A percentile compares a stretch with the other conserved stretches of the same genome.
Evolutionary conservation across 2,329 filamentous ascomycete species (phyloP).

Genomic region (Exophiala lecanii-corni): DNA sequence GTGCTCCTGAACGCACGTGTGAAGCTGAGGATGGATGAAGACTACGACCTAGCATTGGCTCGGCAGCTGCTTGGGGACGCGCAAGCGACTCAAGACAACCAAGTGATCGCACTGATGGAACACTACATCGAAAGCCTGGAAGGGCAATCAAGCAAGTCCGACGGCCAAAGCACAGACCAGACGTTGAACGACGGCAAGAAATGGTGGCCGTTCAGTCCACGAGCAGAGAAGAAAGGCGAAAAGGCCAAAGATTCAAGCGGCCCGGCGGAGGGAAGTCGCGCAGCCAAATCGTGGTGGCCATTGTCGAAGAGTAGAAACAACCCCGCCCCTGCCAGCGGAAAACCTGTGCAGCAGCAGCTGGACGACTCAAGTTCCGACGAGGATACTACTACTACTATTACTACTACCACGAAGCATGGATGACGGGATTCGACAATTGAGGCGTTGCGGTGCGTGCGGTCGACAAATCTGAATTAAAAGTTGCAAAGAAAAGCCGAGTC

Average conservation of each 20-base stretch:
- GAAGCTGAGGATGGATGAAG: background rate
- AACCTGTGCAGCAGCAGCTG: slow-evolving; percentile 1
- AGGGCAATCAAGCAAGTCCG: slow-evolving; percentile 2
- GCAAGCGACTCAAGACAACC: slow-evolving; percentile 1
- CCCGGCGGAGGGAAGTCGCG: background rate
- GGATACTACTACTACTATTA: too few relatives aligned
- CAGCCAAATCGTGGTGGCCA: slow-evolving; percentile 2
- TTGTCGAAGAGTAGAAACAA: slow-evolving; percentile 2
- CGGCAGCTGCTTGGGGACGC: background rate
- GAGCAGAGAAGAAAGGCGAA: background rate
- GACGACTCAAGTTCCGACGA: slow-evolving; percentile 1
- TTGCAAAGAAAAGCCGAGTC: too few relatives aligned
- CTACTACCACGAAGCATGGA: too few relatives aligned
- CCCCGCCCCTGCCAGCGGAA: background rate
- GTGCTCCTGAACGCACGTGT: slow-evolving; percentile 3
- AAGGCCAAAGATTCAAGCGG: slow-evolving; percentile 1
- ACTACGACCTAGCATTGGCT: slow-evolving; percentile 1
- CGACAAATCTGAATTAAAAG: too few relatives aligned
- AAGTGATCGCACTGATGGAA: slow-evolving; percentile 1
- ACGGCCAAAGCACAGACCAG: background rate
- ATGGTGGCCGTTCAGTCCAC: background rate
- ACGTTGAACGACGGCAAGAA: slow-evolving; percentile 1
- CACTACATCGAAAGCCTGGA: slow-evolving; percentile 2
- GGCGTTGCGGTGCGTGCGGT: too few relatives aligned
- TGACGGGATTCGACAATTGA: too few relatives aligned